Percentiles rank a stretch among this genome's conserved stretches.
These are phyloP conservation scores for Echeveria elegans DNA, from an alignment of 164 flowering plant genomes.

Conservation along the genomic window DNA sequence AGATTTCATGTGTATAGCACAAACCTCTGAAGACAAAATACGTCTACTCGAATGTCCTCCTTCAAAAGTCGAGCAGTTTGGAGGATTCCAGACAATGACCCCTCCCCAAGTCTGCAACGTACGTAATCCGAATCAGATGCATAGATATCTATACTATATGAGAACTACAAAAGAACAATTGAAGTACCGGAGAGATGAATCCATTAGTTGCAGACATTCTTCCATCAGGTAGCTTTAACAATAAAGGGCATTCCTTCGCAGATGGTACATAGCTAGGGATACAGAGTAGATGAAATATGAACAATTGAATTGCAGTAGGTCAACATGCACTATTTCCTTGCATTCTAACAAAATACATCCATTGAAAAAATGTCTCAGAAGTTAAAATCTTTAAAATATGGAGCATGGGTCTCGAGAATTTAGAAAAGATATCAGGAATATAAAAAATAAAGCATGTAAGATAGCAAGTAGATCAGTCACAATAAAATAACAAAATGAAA, in stretches of 20 bases:
- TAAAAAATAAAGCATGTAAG: background rate
- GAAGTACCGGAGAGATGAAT: slow-evolving; percentile 87
- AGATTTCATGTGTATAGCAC: slow-evolving; percentile 14
- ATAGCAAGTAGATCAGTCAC: background rate
- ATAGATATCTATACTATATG: background rate
- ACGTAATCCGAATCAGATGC: background rate
- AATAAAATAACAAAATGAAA: background rate
- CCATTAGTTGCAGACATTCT: slow-evolving; percentile 72
- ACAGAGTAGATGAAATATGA: slow-evolving; percentile 5
- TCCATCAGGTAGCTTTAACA: slow-evolving; percentile 68
- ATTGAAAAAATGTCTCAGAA: background rate
- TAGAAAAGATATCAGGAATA: too few relatives aligned
- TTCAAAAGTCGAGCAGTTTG: slow-evolving; percentile 35
- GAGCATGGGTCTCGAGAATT: too few relatives aligned
- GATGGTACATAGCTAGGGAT: slow-evolving; percentile 79
- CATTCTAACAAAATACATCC: background rate
- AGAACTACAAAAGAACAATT: background rate
- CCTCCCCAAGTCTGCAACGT: slow-evolving; percentile 93
- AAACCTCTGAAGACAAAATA: slow-evolving; percentile 57
- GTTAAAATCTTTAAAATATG: background rate
- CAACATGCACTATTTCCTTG: background rate
- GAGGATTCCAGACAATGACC: slow-evolving; percentile 80
- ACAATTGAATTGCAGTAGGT: background rate
- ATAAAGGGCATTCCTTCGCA: slow-evolving; percentile 80
- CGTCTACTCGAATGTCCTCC: slow-evolving; percentile 27